Base-by-base conservation (phyloP, 2,329 filamentous ascomycete species). In the Zymoseptoria crescenta region DNA sequence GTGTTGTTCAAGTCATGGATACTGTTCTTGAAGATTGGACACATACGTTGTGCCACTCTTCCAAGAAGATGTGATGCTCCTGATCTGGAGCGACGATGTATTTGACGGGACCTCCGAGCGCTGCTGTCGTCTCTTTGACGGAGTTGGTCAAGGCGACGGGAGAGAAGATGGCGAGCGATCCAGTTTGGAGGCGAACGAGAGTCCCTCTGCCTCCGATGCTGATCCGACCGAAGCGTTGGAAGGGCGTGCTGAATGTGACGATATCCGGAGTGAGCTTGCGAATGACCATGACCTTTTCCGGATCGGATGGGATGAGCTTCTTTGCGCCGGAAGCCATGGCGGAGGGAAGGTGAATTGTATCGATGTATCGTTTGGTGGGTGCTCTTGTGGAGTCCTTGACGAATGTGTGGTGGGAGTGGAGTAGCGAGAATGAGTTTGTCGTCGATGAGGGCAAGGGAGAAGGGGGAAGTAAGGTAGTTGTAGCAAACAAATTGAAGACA, bases 41-140 rank as follows among this genome's bases (percentile, higher is more conserved):
- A 13, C 64, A 59, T 57, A 65, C 64, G 54, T 82, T 77, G 68
- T 88, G 85, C 93, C 94, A 99, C 54, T 89, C 81, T 0, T 88
- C 87, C 56, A 99, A 73, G 78, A 94, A 95, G 72, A 99, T 90
- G 81, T 99, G 94, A 75, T 99, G 94, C 77, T 99, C 91, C 56
- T 89, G 81, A 73, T 99, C 94, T 1, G 88, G 84, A 0, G 94
- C 93, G 27, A 93, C 80, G 65, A 99, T 86, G 80, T 97, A 97
- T 65, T 82, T 83, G 55, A 96, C 84, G 49, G 84, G 81, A 54
- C 86, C 86, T 57, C 80, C 61, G 28, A 77, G 73, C 24, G 24
- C 10, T n/a, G 84, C 79, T 20, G 84, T 74, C 57, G 80, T 76
- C 55, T 89, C 78, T 72, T 87, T 84, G 48, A 91, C 86, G 59